phyloP scores from a whole-genome alignment of 108 stramenopile genomes.

The Nitzschia putrida region DNA sequence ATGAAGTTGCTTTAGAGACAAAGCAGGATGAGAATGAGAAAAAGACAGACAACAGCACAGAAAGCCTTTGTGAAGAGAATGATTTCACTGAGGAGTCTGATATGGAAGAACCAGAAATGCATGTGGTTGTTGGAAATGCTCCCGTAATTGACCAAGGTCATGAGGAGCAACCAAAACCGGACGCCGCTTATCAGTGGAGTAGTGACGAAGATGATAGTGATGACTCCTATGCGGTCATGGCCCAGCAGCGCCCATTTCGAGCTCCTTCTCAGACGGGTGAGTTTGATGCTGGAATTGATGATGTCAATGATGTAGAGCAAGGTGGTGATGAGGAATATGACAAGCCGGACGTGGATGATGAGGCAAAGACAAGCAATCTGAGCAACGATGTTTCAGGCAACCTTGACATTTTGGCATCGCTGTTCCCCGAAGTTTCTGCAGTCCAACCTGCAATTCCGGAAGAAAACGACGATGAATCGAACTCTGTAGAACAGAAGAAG shows the following conservation, averaged over 20 bases:
- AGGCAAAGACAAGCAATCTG: slow-evolving; percentile 24
- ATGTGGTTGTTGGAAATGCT: background rate
- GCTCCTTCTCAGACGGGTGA: slow-evolving; percentile 37
- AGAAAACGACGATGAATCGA: slow-evolving; percentile 18
- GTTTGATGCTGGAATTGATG: slow-evolving; percentile 53
- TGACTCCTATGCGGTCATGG: slow-evolving; percentile 5
- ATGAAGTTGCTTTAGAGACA: no score
- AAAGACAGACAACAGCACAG: no score
- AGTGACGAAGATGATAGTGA: slow-evolving; percentile 33
- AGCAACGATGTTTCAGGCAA: slow-evolving; percentile 62
- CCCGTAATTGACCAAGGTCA: background rate
- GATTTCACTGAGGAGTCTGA: no score
- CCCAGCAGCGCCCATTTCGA: slow-evolving; percentile 5
- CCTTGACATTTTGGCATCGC: slow-evolving; percentile 43
- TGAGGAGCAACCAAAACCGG: background rate
- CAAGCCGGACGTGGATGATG: background rate
- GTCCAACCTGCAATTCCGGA: slow-evolving; percentile 19
- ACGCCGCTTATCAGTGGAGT: slow-evolving; percentile 35
- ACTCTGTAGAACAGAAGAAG: background rate
- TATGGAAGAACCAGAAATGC: background rate
- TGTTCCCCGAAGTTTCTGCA: slow-evolving; percentile 50
- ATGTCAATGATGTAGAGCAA: slow-evolving; percentile 39
- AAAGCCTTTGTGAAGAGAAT: no score
- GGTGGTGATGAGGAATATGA: slow-evolving; percentile 20
- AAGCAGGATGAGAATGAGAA: no score